These are phyloP conservation scores for Pogostemon cablin DNA, from an alignment of 257 asterid genomes.

Conservation along the genomic window DNA sequence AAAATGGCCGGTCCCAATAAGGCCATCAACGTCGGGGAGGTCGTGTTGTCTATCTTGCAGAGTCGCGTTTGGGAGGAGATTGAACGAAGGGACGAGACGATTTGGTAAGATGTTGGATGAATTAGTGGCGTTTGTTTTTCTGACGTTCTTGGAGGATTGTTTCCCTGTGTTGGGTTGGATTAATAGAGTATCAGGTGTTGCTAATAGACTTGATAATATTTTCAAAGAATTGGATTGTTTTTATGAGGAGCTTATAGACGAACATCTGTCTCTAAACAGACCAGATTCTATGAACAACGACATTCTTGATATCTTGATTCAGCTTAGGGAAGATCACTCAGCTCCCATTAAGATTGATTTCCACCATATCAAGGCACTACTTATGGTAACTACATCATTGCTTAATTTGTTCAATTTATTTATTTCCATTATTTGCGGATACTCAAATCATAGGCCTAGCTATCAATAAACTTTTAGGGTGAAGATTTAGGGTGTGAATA, in stretches of 20 bases:
- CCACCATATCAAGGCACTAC: conserved; percentile 22
- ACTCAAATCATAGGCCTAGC: no score
- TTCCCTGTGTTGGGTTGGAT: background rate
- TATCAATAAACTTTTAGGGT: no score
- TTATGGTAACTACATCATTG: conserved; percentile 18
- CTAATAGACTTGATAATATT: background rate
- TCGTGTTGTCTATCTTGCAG: background rate
- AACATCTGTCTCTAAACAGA: background rate
- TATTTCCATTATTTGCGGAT: no score
- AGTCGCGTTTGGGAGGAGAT: background rate
- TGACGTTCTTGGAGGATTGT: background rate
- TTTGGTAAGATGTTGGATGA: background rate
- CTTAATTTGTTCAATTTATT: no score
- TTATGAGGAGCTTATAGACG: conserved; percentile 13
- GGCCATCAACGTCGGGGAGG: background rate
- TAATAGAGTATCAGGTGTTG: background rate
- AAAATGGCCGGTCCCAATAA: background rate
- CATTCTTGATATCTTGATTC: conserved; percentile 16
- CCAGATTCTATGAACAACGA: conserved; percentile 8
- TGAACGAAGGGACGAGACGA: background rate
- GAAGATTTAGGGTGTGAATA: no score
- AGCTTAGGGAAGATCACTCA: background rate
- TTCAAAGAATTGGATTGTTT: background rate
- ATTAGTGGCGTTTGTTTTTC: background rate
- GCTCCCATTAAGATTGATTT: conserved; percentile 15